Conservation (phyloP, 108 stramenopile genomes). For the Parietichytrium sp. region DNA sequence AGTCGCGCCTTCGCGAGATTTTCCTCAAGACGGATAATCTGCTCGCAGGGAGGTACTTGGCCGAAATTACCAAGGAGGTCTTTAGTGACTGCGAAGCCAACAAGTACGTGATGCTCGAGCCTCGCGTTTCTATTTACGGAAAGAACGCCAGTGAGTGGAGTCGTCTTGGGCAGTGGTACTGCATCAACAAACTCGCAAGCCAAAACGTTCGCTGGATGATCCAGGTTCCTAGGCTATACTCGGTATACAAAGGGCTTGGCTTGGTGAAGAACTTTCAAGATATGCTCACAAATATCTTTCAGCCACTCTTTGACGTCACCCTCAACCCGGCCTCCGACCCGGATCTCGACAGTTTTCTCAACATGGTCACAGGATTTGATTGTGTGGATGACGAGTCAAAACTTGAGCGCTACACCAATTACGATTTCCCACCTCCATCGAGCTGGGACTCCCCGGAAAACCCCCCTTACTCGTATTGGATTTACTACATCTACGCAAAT, state of each 20-base stretch:
- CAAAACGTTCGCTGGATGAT: conserved; percentile 97
- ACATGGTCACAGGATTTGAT: conserved; percentile 94
- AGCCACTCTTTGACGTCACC: conserved; percentile 93
- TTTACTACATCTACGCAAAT: conserved; percentile 90
- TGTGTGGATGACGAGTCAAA: conserved; percentile 97
- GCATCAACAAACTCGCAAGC: conserved; percentile 60
- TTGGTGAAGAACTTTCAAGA: conserved; percentile 67
- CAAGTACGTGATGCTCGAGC: conserved; percentile 88
- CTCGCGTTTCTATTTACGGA: conserved; percentile 92
- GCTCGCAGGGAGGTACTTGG: conserved; percentile 74
- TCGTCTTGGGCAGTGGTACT: conserved; percentile 76
- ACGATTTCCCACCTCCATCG: conserved; percentile 69
- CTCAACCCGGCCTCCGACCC: conserved; percentile 65
- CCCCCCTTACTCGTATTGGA: conserved; percentile 81
- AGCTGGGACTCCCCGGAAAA: conserved; percentile 78
- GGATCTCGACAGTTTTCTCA: conserved; percentile 85
- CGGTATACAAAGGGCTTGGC: conserved; percentile 79
- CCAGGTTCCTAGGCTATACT: conserved; percentile 91
- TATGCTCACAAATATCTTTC: conserved; percentile 94
- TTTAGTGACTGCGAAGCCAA: conserved; percentile 74
- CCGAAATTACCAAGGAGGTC: conserved; percentile 88
- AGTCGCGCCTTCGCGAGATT: conserved; percentile 94
- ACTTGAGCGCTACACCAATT: conserved; percentile 46
- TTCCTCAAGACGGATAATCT: conserved; percentile 96
- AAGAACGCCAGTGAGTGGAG: conserved; percentile 89